A percentile compares a stretch with the other conserved stretches of the same genome.
phyloP scores from a whole-genome alignment of 2,329 filamentous ascomycete species.

The Camillea tinctor region DNA sequence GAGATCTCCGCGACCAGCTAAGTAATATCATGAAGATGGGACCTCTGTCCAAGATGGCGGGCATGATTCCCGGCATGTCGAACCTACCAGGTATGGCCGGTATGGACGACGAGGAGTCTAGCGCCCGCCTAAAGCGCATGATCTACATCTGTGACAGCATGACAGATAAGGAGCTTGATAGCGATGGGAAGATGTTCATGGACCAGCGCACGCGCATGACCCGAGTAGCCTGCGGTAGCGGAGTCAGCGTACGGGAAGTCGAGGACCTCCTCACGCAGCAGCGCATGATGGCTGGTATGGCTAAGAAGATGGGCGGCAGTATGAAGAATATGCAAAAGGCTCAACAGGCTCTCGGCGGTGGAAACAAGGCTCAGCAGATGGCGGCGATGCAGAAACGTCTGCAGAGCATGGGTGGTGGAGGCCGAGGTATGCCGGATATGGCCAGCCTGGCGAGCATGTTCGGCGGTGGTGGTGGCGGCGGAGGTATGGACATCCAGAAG shows the following conservation, averaged over 20 bases:
- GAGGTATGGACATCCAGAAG: slow-evolving; percentile 69
- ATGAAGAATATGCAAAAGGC: slow-evolving; percentile 98
- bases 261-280: slow-evolving; percentile 98
- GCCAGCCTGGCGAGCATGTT: slow-evolving; percentile 90
- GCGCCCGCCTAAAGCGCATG: slow-evolving; percentile 92
- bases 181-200: slow-evolving; percentile 90
- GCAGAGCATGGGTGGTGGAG: slow-evolving; percentile 82
- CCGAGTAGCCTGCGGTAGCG: slow-evolving; percentile 82
- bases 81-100: slow-evolving; percentile 78
- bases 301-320: slow-evolving; percentile 96
- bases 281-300: slow-evolving; percentile 98
- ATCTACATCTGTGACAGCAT: slow-evolving; percentile 99
- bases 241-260: slow-evolving; percentile 87
- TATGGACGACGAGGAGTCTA: slow-evolving; percentile 97
- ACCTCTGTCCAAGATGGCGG: slow-evolving; percentile 92
- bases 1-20: slow-evolving; percentile 91
- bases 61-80: slow-evolving; percentile 95
- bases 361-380: slow-evolving; percentile 89
- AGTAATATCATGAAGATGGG: slow-evolving; percentile 99
- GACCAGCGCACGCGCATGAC: slow-evolving; percentile 93
- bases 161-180: slow-evolving; percentile 93
- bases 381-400: slow-evolving; percentile 96
- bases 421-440: slow-evolving; percentile 74
- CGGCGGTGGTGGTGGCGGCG: slow-evolving; percentile 66
- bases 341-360: slow-evolving; percentile 85